Conservation (phyloP, 2,329 filamentous ascomycete genomes). For the Metarhizium guizhouense region DNA sequence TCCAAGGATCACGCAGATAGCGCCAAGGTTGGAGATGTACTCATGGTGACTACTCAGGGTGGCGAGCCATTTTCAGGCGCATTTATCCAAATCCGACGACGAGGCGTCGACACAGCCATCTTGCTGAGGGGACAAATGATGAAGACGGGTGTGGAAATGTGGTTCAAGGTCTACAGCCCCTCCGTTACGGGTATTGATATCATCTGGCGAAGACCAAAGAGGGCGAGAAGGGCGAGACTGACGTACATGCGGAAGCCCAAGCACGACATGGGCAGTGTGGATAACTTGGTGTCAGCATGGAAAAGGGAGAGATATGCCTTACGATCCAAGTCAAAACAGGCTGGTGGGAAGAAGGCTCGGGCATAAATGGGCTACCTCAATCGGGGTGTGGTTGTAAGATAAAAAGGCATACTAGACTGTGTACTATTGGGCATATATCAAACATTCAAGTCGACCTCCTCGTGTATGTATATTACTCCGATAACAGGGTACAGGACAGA, state of each 20-base stretch:
- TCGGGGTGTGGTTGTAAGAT: slow-evolving; percentile 19
- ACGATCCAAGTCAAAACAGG: slow-evolving; percentile 23
- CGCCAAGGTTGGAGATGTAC: slow-evolving; percentile 78
- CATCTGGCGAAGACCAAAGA: slow-evolving; percentile 76
- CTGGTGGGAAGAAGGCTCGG: slow-evolving; percentile 14
- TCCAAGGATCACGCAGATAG: slow-evolving; percentile 66
- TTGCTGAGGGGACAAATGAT: slow-evolving; percentile 80
- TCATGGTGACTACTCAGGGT: slow-evolving; percentile 73
- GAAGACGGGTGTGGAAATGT: slow-evolving; percentile 88
- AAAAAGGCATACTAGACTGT: slow-evolving; percentile 9
- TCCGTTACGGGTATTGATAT: slow-evolving; percentile 88
- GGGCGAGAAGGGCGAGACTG: slow-evolving; percentile 76
- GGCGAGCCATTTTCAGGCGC: slow-evolving; percentile 88
- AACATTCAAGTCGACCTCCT: neutral
- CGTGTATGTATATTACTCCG: neutral
- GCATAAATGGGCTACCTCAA: slow-evolving; percentile 8
- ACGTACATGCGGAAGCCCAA: slow-evolving; percentile 85
- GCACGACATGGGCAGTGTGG: slow-evolving; percentile 81
- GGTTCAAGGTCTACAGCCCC: slow-evolving; percentile 90
- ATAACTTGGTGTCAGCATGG: slow-evolving; percentile 58
- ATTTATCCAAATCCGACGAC: slow-evolving; percentile 74
- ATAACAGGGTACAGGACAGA: neutral
- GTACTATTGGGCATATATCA: neutral
- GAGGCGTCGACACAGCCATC: slow-evolving; percentile 84
- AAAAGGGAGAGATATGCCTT: slow-evolving; percentile 35